Evolutionary conservation across 2,329 filamentous ascomycete species (phyloP), one percentile per base, ranked within the genome.

Genomic region (Sclerotinia spermophila): DNA sequence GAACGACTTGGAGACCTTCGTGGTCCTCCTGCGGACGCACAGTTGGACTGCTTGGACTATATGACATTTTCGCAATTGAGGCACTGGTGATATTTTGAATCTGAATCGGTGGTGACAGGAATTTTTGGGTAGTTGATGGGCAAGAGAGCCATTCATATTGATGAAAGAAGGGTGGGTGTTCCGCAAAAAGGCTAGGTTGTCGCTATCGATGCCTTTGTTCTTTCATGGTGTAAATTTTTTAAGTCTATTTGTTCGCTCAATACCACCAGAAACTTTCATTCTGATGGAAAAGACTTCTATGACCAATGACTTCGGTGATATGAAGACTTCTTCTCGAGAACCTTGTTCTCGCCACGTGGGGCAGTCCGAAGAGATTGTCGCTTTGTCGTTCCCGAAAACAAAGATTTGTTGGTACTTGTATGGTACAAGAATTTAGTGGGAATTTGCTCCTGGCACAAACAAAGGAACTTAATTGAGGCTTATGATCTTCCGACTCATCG

Each of bases 1-100:
- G 62, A 6, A 65, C 62, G 33, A 65, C 62, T 65, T 65, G 62
- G 24, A 65, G 62, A 21, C 67, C 67, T 65, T 69, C 67, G 27
- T 69, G 67, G 15, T 69, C 67, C n/a, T 65, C 45, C 21, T 69
- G 67, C 1, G 45, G 35, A 6, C 59, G 44, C 1, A 65, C 24
- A 48, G 6, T 40, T 21, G 62, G 62, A 65, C 62, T 65, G 24
- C 21, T 30, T 27, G 61, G 15, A 24, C 33, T 51, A 7, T 65
- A 19, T 38, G 62, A 21, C 62, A 65, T 65, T 65, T 53, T 40
- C 17, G 45, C 33, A 10, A 3, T 53, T 40, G 24, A 27, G 4
- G 6, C 7, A 24, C n/a, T 33, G 45, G 27, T 48, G 7, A 40
- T 65, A 19, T 65, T 5, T 53, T 53, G 3, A 10, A 40, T 53